Conservation (phyloP, 176 grass and related monocot genomes). For the Miscanthus lutarioriparius region DNA sequence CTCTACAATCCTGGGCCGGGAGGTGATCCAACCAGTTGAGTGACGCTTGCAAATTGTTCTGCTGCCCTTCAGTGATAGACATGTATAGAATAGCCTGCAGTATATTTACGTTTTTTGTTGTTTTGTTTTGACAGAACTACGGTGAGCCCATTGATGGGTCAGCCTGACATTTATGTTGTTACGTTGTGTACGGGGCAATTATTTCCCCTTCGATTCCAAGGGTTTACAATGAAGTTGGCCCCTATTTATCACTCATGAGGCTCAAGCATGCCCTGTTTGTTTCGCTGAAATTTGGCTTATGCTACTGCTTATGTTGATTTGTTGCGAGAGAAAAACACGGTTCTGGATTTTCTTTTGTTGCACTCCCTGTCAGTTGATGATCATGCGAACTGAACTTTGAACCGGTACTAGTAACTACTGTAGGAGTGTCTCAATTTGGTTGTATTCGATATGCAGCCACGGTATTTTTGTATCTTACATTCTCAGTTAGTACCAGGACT, state of each 20-base stretch:
- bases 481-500: background rate
- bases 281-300: too few relatives aligned
- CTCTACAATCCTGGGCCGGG: constrained; percentile 69
- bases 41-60: background rate
- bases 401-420: background rate
- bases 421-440: background rate
- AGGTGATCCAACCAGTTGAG: constrained; percentile 30
- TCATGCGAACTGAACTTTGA: background rate
- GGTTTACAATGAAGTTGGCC: background rate
- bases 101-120: background rate
- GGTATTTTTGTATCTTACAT: background rate
- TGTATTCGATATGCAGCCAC: background rate
- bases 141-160: background rate
- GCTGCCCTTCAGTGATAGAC: constrained; percentile 2
- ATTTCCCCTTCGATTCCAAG: background rate
- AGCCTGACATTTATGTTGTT: background rate
- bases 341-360: too few relatives aligned
- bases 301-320: too few relatives aligned
- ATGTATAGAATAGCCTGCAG: constrained; percentile 14
- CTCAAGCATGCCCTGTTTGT: background rate
- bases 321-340: too few relatives aligned
- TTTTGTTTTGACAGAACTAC: background rate
- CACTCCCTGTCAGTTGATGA: background rate
- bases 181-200: constrained; percentile 1
- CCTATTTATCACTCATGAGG: background rate